Conservation (phyloP, 352 stramenopile genomes). For the Globisporangium nodosum region DNA sequence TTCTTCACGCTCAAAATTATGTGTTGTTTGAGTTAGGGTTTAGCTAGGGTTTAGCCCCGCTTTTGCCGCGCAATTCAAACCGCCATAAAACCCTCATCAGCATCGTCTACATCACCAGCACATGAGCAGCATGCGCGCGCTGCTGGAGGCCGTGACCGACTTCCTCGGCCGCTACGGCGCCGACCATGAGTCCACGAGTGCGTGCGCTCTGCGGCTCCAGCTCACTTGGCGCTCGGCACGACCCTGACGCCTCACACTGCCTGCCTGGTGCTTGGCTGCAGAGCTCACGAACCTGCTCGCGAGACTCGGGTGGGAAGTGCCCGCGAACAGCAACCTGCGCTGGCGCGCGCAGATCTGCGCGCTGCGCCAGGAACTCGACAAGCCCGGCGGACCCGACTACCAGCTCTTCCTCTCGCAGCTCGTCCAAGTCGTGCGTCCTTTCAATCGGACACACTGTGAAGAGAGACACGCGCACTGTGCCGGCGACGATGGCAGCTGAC, state of each 20-base stretch:
- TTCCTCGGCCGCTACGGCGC: slow-evolving; percentile 46
- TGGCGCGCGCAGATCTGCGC: slow-evolving; percentile 46
- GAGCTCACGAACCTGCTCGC: slow-evolving; percentile 35
- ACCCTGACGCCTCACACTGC: not conserved
- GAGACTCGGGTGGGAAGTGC: slow-evolving; percentile 36
- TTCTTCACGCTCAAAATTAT: no score
- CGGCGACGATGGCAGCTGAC: no score
- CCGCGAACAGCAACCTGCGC: slow-evolving; percentile 38
- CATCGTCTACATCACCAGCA: no score
- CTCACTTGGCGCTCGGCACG: not conserved
- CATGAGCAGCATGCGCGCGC: slow-evolving; percentile 21
- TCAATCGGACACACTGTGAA: no score
- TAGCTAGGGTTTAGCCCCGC: not conserved
- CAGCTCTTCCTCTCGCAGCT: slow-evolving; percentile 65
- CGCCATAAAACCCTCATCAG: not conserved
- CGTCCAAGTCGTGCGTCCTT: slow-evolving; percentile 38
- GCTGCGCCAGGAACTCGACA: slow-evolving; percentile 41
- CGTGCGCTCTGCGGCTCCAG: not conserved
- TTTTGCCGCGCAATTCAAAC: slow-evolving; percentile 1
- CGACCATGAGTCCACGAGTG: slow-evolving; percentile 34
- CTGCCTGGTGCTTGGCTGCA: slow-evolving; percentile 5
- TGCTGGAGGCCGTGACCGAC: slow-evolving; percentile 43
- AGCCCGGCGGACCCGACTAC: slow-evolving; percentile 24
- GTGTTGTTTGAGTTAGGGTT: not conserved
- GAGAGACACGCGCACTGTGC: no score